Percentiles rank a stretch among this genome's conserved stretches.
phyloP scores from a whole-genome alignment of 306 rosid species.

The Prinsepia uniflora region DNA sequence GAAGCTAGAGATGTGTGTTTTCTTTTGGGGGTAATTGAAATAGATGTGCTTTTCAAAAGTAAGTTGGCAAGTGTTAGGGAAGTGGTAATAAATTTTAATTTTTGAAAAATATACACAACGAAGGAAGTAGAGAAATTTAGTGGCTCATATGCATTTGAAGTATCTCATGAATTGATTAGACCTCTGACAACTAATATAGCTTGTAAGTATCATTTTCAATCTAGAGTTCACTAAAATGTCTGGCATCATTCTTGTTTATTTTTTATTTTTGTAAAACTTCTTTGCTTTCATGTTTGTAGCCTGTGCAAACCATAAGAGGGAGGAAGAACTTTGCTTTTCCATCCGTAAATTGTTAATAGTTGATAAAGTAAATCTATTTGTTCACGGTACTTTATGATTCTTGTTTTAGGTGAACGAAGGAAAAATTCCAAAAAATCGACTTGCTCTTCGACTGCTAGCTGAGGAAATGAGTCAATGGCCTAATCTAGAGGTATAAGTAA shows the following conservation, averaged over 20 bases:
- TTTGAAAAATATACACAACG: too few species aligned
- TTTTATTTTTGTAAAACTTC: not conserved
- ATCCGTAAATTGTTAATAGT: not conserved
- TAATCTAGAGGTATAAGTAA: constrained; percentile 69
- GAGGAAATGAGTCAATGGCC: constrained; percentile 92
- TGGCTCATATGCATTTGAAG: too few species aligned
- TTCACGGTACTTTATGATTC: constrained; percentile 6
- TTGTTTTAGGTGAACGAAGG: constrained; percentile 72
- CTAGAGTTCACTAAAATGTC: not conserved
- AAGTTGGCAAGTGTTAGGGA: not conserved
- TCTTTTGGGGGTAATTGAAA: too few species aligned
- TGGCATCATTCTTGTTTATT: not conserved
- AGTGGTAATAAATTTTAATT: not conserved
- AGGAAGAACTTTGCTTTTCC: not conserved
- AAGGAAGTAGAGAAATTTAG: not conserved
- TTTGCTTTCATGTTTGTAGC: not conserved
- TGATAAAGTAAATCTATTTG: not conserved
- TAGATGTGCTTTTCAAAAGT: not conserved
- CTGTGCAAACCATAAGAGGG: not conserved
- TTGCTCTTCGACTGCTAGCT: constrained; percentile 70
- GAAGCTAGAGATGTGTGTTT: not conserved
- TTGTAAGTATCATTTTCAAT: not conserved
- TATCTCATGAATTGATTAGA: too few species aligned
- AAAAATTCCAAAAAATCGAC: constrained; percentile 60
- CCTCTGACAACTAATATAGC: not conserved